A percentile compares a stretch with the other conserved stretches of the same genome.
phyloP scores from a whole-genome alignment of 257 asterid species.

The Lithospermum erythrorhizon region DNA sequence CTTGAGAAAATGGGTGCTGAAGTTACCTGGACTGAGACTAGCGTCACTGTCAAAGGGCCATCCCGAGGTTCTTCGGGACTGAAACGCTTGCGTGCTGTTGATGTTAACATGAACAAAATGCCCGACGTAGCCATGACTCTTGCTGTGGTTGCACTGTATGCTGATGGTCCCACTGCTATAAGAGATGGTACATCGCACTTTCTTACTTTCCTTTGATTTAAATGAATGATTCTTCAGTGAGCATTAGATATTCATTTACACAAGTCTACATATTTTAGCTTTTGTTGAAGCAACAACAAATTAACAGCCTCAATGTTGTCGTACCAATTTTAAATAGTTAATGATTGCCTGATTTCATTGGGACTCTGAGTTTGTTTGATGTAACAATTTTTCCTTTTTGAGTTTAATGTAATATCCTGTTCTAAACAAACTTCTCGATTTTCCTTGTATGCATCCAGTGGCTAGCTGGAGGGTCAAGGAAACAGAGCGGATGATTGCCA shows the following conservation, averaged over 20 bases:
- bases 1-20: constrained; percentile 92
- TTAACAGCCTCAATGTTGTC: too few relatives aligned
- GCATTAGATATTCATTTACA: neutral
- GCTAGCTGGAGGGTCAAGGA: constrained; percentile 99
- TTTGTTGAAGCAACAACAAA: too few relatives aligned
- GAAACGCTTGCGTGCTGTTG: constrained; percentile 67
- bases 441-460: constrained; percentile 32
- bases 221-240: neutral
- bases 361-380: too few relatives aligned
- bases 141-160: constrained; percentile 90
- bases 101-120: constrained; percentile 96
- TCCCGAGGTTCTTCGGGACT: constrained; percentile 43
- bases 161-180: constrained; percentile 89
- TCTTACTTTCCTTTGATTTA: neutral
- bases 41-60: constrained; percentile 95
- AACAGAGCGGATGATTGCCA: constrained; percentile 94
- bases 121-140: constrained; percentile 99
- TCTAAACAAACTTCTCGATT: constrained; percentile 1
- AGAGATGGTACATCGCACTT: constrained; percentile 60
- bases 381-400: too few relatives aligned
- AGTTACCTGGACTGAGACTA: constrained; percentile 90
- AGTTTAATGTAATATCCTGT: neutral
- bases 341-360: too few relatives aligned
- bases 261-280: too few relatives aligned
- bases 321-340: too few relatives aligned